phyloP scores from a whole-genome alignment of 2,329 filamentous ascomycete genomes.

The Cercospora sp. region DNA sequence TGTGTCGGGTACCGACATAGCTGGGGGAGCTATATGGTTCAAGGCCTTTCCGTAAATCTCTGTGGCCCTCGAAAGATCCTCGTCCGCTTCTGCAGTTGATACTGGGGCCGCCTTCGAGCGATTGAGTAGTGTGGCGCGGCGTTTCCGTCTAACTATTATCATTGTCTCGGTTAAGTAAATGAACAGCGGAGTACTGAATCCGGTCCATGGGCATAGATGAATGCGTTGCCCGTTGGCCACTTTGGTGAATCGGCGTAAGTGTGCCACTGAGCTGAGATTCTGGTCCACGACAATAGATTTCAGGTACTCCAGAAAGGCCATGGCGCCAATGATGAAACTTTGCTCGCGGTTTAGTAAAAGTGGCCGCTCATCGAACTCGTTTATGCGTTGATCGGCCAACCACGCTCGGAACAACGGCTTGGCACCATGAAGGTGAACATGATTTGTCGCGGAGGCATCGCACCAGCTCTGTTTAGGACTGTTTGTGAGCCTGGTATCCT shows the following conservation, averaged over 20 bases:
- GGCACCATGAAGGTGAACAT: conserved; percentile 18
- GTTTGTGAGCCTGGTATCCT: not conserved
- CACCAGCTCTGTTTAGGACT: not conserved
- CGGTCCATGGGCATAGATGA: conserved; percentile 22
- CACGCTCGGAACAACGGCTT: conserved; percentile 22
- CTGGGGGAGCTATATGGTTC: conserved; percentile 1
- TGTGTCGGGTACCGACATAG: conserved; percentile 16
- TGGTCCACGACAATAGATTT: conserved; percentile 23
- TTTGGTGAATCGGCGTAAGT: conserved; percentile 15
- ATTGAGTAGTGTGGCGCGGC: conserved; percentile 10
- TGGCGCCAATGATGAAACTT: conserved; percentile 23
- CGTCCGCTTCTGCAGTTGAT: not conserved
- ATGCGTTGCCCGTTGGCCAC: conserved; percentile 15
- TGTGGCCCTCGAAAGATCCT: conserved; percentile 13
- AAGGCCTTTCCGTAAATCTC: conserved; percentile 10
- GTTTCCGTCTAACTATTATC: conserved; percentile 18
- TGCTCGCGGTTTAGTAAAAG: conserved; percentile 19
- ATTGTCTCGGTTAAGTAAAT: conserved; percentile 18
- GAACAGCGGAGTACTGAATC: conserved; percentile 20
- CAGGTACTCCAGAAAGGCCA: conserved; percentile 25
- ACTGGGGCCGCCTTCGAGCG: not conserved
- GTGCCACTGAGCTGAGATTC: conserved; percentile 10
- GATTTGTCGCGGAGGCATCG: not conserved
- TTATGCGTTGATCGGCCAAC: conserved; percentile 13
- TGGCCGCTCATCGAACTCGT: not conserved